Evolutionary conservation across 1,284 basidiomycete genomes (phyloP).

Genomic region (Cryptococcus floricola): DNA sequence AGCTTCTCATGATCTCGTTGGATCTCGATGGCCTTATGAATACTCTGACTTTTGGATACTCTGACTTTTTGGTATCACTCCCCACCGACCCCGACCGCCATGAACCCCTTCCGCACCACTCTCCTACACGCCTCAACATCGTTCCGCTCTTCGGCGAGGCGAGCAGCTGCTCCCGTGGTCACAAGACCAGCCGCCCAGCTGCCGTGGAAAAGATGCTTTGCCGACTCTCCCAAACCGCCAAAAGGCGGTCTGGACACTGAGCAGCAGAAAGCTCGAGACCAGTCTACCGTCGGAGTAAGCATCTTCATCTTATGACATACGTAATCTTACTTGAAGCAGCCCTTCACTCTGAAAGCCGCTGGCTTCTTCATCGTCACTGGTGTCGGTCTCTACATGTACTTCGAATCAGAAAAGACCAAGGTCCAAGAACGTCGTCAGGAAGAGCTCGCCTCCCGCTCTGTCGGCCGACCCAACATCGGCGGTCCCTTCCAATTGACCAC

Average conservation of each 20-base stretch:
- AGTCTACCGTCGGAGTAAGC: conserved; percentile 23
- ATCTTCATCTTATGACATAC: background rate
- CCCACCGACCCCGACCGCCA: background rate
- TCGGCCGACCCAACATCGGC: conserved; percentile 73
- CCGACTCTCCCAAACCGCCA: conserved; percentile 4
- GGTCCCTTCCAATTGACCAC: conserved; percentile 76
- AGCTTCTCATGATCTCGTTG: too few species aligned
- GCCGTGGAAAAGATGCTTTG: conserved; percentile 8
- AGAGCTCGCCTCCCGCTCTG: conserved; percentile 57
- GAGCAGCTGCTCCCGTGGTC: background rate
- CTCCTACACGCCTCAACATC: conserved; percentile 8
- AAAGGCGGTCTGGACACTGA: conserved; percentile 5
- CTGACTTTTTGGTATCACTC: too few species aligned
- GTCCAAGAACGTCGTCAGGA: conserved; percentile 70
- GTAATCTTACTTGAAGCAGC: conserved; percentile 51
- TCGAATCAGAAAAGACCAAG: conserved; percentile 77
- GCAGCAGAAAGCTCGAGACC: conserved; percentile 14
- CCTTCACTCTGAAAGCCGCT: conserved; percentile 82
- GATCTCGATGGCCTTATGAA: too few species aligned
- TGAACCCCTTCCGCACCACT: conserved; percentile 16
- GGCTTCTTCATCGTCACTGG: conserved; percentile 79
- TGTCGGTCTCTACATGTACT: conserved; percentile 79
- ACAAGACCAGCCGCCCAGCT: background rate
- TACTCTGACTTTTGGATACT: too few species aligned
- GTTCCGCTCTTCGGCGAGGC: background rate